Evolutionary conservation across 2,329 filamentous ascomycete species (phyloP).

Genomic region (Alternaria conjuncta): DNA sequence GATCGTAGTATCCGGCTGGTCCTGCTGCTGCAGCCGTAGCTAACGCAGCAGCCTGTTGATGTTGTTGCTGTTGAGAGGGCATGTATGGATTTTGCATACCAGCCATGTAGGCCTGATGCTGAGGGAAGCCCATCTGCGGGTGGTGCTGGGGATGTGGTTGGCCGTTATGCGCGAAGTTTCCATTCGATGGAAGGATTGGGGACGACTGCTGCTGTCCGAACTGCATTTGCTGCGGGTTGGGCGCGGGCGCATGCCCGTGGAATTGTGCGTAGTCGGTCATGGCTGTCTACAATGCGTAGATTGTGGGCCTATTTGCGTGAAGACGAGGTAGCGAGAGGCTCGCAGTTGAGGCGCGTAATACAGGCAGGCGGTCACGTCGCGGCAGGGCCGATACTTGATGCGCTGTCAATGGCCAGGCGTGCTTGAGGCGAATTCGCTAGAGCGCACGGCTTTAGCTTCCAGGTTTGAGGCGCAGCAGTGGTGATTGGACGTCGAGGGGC

Average conservation of each 20-base stretch:
- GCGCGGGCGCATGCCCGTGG: conserved; percentile 55
- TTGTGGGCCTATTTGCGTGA: conserved; percentile 39
- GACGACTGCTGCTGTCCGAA: conserved; percentile 68
- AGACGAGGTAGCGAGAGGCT: conserved; percentile 35
- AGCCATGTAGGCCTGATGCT: conserved; percentile 74
- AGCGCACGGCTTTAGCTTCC: conserved; percentile 41
- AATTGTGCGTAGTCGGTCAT: conserved; percentile 59
- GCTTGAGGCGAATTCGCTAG: conserved; percentile 42
- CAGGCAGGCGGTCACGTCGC: conserved; percentile 46
- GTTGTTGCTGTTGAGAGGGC: conserved; percentile 86
- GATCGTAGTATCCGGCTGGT: conserved; percentile 68
- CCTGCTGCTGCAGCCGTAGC: conserved; percentile 91
- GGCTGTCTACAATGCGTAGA: conserved; percentile 23
- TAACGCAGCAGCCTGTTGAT: conserved; percentile 92
- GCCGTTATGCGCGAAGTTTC: conserved; percentile 64
- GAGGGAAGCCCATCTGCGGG: conserved; percentile 78
- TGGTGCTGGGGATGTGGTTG: conserved; percentile 67
- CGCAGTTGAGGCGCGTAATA: conserved; percentile 38
- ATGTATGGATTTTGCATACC: conserved; percentile 79
- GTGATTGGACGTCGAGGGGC: conserved; percentile 39
- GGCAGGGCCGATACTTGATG: conserved; percentile 49
- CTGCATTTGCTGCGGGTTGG: conserved; percentile 65
- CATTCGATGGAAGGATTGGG: conserved; percentile 79
- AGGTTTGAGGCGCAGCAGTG: conserved; percentile 38
- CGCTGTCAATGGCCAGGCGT: conserved; percentile 53